A percentile compares a stretch with the other conserved stretches of the same genome.
Conservation (phyloP, 306 rosid species). For the Fragaria ananassa region DNA sequence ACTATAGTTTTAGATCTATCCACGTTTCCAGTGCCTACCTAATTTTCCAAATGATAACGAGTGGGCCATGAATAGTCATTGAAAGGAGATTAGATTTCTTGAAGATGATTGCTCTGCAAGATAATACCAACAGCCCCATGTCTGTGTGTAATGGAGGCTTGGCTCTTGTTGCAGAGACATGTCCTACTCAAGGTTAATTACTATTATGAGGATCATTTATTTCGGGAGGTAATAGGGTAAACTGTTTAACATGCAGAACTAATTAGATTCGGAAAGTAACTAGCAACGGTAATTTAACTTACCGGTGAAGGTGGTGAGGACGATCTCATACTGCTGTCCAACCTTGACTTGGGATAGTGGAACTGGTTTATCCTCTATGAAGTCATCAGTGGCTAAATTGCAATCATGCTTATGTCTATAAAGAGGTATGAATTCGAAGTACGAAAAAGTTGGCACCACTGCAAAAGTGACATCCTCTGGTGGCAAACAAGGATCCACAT, state of each 20-base stretch:
- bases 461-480: conserved; percentile 81
- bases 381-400: conserved; percentile 45
- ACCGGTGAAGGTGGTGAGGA: conserved; percentile 95
- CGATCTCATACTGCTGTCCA: conserved; percentile 83
- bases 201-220: background rate
- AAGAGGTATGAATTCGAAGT: conserved; percentile 91
- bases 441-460: conserved; percentile 80
- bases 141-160: conserved; percentile 15
- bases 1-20: background rate
- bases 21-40: background rate
- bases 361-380: conserved; percentile 68
- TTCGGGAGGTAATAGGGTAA: background rate
- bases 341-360: conserved; percentile 65
- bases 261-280: background rate
- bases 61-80: conserved; percentile 6
- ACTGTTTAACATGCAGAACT: background rate
- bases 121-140: background rate
- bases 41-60: background rate
- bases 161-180: background rate
- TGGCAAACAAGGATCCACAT: conserved; percentile 66
- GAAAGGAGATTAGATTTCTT: background rate
- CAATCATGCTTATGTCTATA: conserved; percentile 36
- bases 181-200: background rate
- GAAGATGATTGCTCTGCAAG: conserved; percentile 5
- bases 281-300: conserved; percentile 9